Percentiles rank a stretch among this genome's conserved stretches.
These are phyloP conservation scores for Amanita exitialis DNA, from an alignment of 768 basidiomycete species.

Conservation along the genomic window DNA sequence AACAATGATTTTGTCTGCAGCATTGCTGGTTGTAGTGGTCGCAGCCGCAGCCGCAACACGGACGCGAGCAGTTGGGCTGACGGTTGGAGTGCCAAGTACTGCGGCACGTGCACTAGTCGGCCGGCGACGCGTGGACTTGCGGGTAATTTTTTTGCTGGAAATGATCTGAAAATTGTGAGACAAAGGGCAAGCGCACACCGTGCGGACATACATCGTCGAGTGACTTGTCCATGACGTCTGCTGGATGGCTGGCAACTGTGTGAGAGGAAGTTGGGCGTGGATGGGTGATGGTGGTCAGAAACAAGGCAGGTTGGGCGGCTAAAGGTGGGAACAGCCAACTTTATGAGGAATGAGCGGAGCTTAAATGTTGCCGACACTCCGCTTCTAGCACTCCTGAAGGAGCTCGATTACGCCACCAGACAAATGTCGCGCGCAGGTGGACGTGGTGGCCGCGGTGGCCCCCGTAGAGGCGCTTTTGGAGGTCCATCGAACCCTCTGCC, in stretches of 20 bases:
- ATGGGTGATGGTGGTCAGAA: constrained; percentile 24
- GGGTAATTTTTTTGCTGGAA: constrained; percentile 42
- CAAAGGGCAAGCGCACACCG: constrained; percentile 9
- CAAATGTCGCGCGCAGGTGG: constrained; percentile 32
- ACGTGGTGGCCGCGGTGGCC: constrained; percentile 30
- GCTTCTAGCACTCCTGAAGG: constrained; percentile 10
- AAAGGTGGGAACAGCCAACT: background rate
- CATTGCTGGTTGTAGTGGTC: constrained; percentile 24
- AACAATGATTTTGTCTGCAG: constrained; percentile 87
- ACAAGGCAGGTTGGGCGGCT: constrained; percentile 13
- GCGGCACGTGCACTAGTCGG: constrained; percentile 37
- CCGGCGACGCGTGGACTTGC: constrained; percentile 33
- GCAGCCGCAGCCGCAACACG: constrained; percentile 34
- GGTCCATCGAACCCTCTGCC: constrained; percentile 45
- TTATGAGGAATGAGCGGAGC: constrained; percentile 25
- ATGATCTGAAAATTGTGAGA: constrained; percentile 47
- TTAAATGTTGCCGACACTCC: constrained; percentile 22
- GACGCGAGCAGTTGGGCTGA: constrained; percentile 41
- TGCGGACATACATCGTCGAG: constrained; percentile 61
- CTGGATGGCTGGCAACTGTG: constrained; percentile 9
- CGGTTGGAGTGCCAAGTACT: constrained; percentile 45
- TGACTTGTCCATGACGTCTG: constrained; percentile 61
- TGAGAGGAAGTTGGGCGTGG: constrained; percentile 7
- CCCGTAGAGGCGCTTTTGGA: constrained; percentile 55
- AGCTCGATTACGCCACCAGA: constrained; percentile 11